phyloP scores from a whole-genome alignment of 805 yeast genomes.

The Limtongozyma cylindracea region DNA sequence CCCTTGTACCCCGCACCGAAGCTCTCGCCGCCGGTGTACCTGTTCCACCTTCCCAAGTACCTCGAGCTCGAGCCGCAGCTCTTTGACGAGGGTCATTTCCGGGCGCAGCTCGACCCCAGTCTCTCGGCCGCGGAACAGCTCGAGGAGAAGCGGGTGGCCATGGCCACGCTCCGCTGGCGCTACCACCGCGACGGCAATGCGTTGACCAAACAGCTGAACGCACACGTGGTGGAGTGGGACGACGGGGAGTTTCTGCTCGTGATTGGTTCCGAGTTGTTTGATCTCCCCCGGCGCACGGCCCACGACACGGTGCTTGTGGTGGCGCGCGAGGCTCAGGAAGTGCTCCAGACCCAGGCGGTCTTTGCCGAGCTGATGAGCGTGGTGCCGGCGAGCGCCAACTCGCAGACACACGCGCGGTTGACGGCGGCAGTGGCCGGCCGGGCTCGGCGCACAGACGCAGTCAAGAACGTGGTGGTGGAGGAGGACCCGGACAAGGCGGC shows the following conservation, averaged over 20 bases:
- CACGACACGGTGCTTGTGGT: constrained; percentile 50
- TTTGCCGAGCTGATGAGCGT: constrained; percentile 44
- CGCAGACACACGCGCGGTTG: constrained; percentile 58
- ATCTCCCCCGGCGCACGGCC: constrained; percentile 35
- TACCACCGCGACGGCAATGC: constrained; percentile 54
- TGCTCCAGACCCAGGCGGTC: constrained; percentile 42
- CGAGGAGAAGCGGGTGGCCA: constrained; percentile 45
- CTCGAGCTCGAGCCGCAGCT: too few species aligned
- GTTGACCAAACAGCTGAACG: constrained; percentile 65
- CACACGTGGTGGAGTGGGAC: constrained; percentile 81
- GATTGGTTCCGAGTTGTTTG: constrained; percentile 73
- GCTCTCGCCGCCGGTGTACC: too few species aligned
- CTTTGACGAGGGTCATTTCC: too few species aligned
- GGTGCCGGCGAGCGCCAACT: constrained; percentile 76
- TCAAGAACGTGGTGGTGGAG: constrained; percentile 24
- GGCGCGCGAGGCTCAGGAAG: constrained; percentile 45
- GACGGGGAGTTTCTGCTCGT: constrained; percentile 78
- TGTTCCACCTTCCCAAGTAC: too few species aligned
- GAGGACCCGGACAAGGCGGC: constrained; percentile 51
- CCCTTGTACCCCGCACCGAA: too few species aligned
- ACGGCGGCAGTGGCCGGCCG: constrained; percentile 41
- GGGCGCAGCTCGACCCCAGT: too few species aligned
- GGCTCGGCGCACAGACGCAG: constrained; percentile 20
- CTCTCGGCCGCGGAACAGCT: too few species aligned
- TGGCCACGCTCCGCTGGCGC: constrained; percentile 87